A percentile compares a stretch with the other conserved stretches of the same genome.
These are phyloP conservation scores for Perilla frutescens DNA, from an alignment of 257 asterid genomes.

Conservation along the genomic window DNA sequence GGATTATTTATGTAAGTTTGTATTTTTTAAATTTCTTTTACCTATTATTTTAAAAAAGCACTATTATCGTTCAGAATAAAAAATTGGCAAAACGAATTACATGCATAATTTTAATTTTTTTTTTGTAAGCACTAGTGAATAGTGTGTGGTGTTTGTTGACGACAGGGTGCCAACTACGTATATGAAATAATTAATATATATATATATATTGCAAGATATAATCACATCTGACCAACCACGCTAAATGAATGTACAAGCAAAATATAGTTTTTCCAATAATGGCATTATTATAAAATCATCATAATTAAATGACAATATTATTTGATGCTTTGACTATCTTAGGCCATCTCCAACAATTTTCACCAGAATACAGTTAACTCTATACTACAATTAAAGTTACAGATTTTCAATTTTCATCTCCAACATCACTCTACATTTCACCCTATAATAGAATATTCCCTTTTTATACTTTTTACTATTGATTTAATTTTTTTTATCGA, in stretches of 20 bases:
- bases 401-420: no score
- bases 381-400: no score
- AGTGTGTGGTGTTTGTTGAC: slow-evolving; percentile 4
- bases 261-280: neutral
- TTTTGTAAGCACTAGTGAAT: neutral
- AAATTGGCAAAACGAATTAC: no score
- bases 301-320: neutral
- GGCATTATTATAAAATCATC: neutral
- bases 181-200: neutral
- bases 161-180: slow-evolving; percentile 10
- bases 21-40: neutral
- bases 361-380: no score
- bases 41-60: no score
- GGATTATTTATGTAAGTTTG: neutral
- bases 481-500: no score
- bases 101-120: no score
- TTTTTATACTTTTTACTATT: no score
- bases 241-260: slow-evolving; percentile 12
- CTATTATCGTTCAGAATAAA: no score
- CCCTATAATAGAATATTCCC: no score
- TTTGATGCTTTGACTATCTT: neutral
- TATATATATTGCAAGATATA: neutral
- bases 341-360: no score
- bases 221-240: slow-evolving; percentile 6
- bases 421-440: no score